These are phyloP conservation scores for Prunella vulgaris DNA, from an alignment of 257 asterid genomes.

Conservation along the genomic window DNA sequence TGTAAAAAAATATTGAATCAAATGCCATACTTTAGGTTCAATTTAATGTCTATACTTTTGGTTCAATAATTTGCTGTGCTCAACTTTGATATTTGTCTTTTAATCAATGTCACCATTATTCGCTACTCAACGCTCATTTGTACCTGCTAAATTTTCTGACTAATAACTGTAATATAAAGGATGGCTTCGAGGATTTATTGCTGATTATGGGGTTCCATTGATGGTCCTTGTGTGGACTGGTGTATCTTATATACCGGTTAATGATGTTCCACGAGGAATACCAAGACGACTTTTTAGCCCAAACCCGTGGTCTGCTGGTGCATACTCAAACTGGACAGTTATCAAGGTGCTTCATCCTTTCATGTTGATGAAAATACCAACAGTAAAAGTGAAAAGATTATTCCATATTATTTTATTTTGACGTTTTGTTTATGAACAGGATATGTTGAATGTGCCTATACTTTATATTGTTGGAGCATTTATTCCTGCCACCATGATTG, in stretches of 20 bases:
- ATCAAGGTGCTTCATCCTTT: slow-evolving; percentile 53
- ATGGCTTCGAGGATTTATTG: slow-evolving; percentile 82
- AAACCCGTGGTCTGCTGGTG: slow-evolving; percentile 98
- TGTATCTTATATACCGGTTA: slow-evolving; percentile 69
- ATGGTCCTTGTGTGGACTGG: slow-evolving; percentile 96
- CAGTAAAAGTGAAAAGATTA: not conserved
- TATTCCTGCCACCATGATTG: slow-evolving; percentile 97
- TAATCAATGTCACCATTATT: not conserved
- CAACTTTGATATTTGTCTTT: not conserved
- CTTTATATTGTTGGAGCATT: slow-evolving; percentile 84
- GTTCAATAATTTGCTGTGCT: not conserved
- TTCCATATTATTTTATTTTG: not conserved
- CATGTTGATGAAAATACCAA: not conserved
- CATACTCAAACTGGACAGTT: slow-evolving; percentile 92
- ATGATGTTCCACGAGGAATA: slow-evolving; percentile 72
- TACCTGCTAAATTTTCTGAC: slow-evolving; percentile 14
- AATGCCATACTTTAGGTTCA: not conserved
- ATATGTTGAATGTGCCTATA: slow-evolving; percentile 83
- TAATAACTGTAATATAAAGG: slow-evolving; percentile 39
- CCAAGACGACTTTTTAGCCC: slow-evolving; percentile 97
- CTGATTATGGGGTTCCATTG: slow-evolving; percentile 95
- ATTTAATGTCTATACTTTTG: not conserved
- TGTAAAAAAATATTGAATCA: not conserved
- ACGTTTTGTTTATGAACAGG: slow-evolving; percentile 42
- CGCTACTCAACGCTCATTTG: no score